Percentiles rank a stretch among this genome's conserved stretches.
phyloP scores from a whole-genome alignment of 139 green algal genomes.

The Haematococcus lacustris region DNA sequence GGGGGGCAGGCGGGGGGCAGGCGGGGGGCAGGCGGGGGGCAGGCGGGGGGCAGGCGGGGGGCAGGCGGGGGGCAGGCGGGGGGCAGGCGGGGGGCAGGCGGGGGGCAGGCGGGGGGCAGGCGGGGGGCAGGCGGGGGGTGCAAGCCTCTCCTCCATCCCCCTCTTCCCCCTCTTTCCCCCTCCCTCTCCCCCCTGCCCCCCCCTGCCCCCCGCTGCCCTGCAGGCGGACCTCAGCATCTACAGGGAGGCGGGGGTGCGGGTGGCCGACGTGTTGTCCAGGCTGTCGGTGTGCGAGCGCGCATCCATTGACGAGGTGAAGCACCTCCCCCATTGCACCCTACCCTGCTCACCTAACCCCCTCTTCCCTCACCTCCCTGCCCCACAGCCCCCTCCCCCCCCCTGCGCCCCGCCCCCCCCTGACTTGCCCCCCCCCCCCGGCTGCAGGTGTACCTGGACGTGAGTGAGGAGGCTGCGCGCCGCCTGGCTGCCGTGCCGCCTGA shows the following conservation, averaged over 20 bases:
- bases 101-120: not conserved
- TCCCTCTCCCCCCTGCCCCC: not conserved
- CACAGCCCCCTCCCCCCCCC: too few relatives aligned
- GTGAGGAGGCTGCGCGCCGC: too few relatives aligned
- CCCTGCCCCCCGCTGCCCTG: not conserved
- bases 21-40: not conserved
- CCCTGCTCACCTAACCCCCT: too few relatives aligned
- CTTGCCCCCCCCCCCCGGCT: too few relatives aligned
- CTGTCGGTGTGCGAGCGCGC: constrained; percentile 54
- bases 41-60: not conserved
- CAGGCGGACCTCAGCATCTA: constrained; percentile 74
- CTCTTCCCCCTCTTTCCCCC: not conserved
- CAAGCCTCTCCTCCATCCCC: not conserved
- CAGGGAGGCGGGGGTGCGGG: constrained; percentile 45
- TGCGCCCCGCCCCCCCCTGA: too few relatives aligned
- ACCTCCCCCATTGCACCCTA: too few relatives aligned
- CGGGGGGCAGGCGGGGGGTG: too few relatives aligned
- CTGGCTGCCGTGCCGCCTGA: too few relatives aligned
- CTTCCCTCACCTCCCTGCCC: too few relatives aligned
- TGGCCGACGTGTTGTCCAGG: constrained; percentile 45
- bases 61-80: not conserved
- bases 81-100: not conserved
- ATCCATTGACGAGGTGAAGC: constrained; percentile 77
- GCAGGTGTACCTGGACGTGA: too few relatives aligned
- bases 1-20: too few relatives aligned